Base-by-base conservation (phyloP, 2,329 filamentous ascomycete genomes). In the Macrophomina pseudophaseolina region DNA sequence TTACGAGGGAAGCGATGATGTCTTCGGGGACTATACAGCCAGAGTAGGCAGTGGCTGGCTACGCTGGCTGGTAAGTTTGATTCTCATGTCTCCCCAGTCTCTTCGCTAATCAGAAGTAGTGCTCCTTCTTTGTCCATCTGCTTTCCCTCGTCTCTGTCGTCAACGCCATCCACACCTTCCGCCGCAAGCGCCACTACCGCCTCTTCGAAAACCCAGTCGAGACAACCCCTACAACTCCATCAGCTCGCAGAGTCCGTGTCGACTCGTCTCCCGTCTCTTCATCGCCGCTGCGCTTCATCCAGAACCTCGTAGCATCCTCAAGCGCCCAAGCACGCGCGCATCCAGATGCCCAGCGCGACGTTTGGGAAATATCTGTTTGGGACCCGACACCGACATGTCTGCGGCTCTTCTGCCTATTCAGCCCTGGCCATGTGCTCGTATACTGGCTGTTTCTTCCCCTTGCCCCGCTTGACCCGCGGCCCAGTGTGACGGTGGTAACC, bases 321-420 rank as follows among this genome's bases (percentile, higher is more conserved):
- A 90, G 88, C 28, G 92, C 93, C n/a, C 88, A 94, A 70, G 89
- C 91, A 32, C 88, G 93, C 74, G 91, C 93, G 33, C 91, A 97
- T 78, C 92, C 94, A 0, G 90, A 95, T 75, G 88, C 89, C 66
- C 86, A 87, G 32, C 87, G 90, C 11, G 94, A 99, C 78, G 95
- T 99, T 9, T 99, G 95, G 95, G 94, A 99, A 79, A 81, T 99
- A 59, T 87, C 90, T 1, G 86, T 98, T 6, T 99, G 95, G 95
- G 94, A 98, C 76, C 95, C 96, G 40, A 86, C 94, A 54, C 93
- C 94, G 2, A 85, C 97, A 42, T 93, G 89, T 53, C 80, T 98
- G 64, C 88, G 90, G 44, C 82, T 98, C 2, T 93, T 97, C 75
- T 95, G 92, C 72, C 83, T 95, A 48, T 98, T 99, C 81, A 97